phyloP scores from a whole-genome alignment of 805 yeast species.

The Myxozyma kluyveri region DNA sequence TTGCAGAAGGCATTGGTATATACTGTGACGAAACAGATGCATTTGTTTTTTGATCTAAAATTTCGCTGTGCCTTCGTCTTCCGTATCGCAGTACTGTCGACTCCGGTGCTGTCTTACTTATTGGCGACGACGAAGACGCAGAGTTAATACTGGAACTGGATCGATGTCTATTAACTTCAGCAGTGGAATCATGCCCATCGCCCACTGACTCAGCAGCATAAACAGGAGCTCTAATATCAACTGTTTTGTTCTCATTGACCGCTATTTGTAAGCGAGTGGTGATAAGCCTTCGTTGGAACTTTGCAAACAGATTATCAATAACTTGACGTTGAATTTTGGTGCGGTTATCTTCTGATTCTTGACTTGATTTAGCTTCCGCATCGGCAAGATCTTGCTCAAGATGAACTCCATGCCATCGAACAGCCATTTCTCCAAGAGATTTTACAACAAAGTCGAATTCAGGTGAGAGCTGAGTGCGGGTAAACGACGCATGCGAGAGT shows the following conservation, averaged over 20 bases:
- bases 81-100: background rate
- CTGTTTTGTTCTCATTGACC: constrained; percentile 4
- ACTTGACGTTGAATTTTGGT: too few species aligned
- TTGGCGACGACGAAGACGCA: background rate
- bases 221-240: constrained; percentile 11
- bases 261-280: constrained; percentile 5
- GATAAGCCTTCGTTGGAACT: constrained; percentile 4
- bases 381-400: too few species aligned
- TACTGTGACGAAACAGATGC: too few species aligned
- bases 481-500: constrained; percentile 9
- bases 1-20: too few species aligned
- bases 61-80: background rate
- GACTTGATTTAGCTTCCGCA: too few species aligned
- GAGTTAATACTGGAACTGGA: too few species aligned
- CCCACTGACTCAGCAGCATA: constrained; percentile 2
- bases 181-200: background rate
- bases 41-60: background rate
- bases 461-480: constrained; percentile 1
- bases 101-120: background rate
- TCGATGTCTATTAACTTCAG: too few species aligned
- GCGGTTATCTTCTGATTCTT: too few species aligned
- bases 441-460: constrained; percentile 7
- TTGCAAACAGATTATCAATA: constrained; percentile 9
- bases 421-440: constrained; percentile 8
- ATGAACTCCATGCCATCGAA: constrained; percentile 11